A percentile compares a stretch with the other conserved stretches of the same genome.
Evolutionary conservation across 768 basidiomycete species (phyloP).

Genomic region (Agaricus subrufescens): DNA sequence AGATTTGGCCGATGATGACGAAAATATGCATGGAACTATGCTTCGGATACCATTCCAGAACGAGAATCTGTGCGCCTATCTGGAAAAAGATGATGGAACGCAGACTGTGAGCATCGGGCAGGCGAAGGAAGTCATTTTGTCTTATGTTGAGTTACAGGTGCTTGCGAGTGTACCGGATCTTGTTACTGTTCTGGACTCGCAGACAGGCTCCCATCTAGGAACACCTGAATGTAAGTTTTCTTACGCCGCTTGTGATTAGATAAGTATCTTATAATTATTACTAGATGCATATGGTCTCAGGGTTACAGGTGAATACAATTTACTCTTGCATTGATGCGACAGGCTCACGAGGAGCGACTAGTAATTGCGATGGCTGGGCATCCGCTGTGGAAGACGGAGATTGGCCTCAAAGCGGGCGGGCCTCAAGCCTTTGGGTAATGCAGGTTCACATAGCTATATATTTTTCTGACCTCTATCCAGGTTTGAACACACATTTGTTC

Average conservation of each 20-base stretch:
- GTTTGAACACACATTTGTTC: conserved; percentile 27
- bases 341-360: conserved; percentile 1
- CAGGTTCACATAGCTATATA: too few relatives aligned
- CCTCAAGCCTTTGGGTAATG: conserved; percentile 48
- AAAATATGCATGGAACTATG: conserved; percentile 19
- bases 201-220: conserved; percentile 56
- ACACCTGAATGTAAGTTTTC: conserved; percentile 41
- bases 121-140: not conserved
- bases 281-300: conserved; percentile 50
- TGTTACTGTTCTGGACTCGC: conserved; percentile 58
- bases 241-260: not conserved
- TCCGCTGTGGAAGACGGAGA: conserved; percentile 47
- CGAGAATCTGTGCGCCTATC: conserved; percentile 51
- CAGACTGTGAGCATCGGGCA: conserved; percentile 12
- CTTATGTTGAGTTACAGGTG: conserved; percentile 23
- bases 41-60: conserved; percentile 59
- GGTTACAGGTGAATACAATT: conserved; percentile 41
- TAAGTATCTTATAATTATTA: not conserved
- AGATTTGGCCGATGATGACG: conserved; percentile 9
- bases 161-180: conserved; percentile 61
- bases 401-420: conserved; percentile 48
- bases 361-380: conserved; percentile 38
- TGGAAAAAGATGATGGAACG: conserved; percentile 26
- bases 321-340: conserved; percentile 15
- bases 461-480: conserved; percentile 10